Percentiles rank a stretch among this genome's conserved stretches.
phyloP scores from a whole-genome alignment of 2,329 filamentous ascomycete genomes.

The Fusarium falciforme region DNA sequence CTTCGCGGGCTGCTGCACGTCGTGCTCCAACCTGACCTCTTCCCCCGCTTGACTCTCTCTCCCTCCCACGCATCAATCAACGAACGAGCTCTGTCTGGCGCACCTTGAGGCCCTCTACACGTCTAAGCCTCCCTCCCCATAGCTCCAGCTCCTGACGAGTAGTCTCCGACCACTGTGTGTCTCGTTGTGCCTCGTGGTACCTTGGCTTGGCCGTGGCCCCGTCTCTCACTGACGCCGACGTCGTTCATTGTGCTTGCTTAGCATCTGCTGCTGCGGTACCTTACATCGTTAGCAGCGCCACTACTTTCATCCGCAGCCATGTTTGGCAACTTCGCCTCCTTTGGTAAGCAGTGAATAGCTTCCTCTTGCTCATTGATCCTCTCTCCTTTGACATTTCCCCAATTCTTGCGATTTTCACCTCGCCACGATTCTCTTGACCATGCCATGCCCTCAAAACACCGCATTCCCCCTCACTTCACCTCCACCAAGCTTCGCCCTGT shows the following conservation, averaged over 20 bases:
- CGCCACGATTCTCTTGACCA: background rate
- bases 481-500: slow-evolving; percentile 6
- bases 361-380: slow-evolving; percentile 17
- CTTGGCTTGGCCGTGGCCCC: slow-evolving; percentile 4
- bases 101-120: slow-evolving; percentile 8
- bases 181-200: slow-evolving; percentile 21
- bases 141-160: background rate
- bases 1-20: background rate
- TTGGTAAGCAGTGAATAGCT: slow-evolving; percentile 49
- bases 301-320: slow-evolving; percentile 46
- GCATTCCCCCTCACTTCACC: slow-evolving; percentile 31
- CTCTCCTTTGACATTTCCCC: background rate
- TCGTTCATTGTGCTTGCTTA: slow-evolving; percentile 18
- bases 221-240: slow-evolving; percentile 22
- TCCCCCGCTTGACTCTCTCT: slow-evolving; percentile 8
- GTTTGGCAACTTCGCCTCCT: slow-evolving; percentile 57
- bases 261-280: slow-evolving; percentile 24
- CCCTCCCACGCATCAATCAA: background rate
- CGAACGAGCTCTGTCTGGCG: background rate
- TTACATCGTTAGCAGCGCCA: slow-evolving; percentile 36
- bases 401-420: background rate
- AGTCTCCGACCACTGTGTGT: slow-evolving; percentile 18
- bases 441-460: slow-evolving; percentile 31
- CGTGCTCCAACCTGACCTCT: background rate
- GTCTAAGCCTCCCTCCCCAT: background rate